Conservation (phyloP, 73 alveolate species). For the Paraurostyla sp. region DNA sequence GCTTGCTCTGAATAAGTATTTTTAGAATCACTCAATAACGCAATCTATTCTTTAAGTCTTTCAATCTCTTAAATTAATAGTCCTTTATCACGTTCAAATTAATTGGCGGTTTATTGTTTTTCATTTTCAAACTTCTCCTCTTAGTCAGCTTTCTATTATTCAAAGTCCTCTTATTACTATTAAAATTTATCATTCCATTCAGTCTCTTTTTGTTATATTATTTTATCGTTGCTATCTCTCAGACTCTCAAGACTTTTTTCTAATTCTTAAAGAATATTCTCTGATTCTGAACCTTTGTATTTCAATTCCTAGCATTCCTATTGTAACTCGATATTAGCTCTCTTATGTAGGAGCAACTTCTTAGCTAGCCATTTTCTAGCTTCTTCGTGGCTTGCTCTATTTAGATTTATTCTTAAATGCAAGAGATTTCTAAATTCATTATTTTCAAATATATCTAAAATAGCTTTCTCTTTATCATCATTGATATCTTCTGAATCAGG, state of each 20-base stretch:
- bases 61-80: background rate
- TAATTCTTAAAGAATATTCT: background rate
- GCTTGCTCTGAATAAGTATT: background rate
- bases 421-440: conserved; percentile 38
- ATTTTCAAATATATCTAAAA: conserved; percentile 21
- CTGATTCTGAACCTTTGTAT: background rate
- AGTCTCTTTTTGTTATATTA: background rate
- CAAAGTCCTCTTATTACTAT: background rate
- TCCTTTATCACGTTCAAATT: too few species aligned
- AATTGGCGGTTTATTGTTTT: too few species aligned
- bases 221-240: conserved; percentile 7
- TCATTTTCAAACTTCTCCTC: conserved; percentile 11
- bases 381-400: conserved; percentile 40
- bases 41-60: conserved; percentile 19
- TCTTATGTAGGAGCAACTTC: background rate
- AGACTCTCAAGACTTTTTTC: background rate
- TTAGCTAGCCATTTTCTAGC: conserved; percentile 60
- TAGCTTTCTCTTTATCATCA: background rate
- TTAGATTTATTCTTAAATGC: background rate
- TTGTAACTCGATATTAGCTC: conserved; percentile 3
- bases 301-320: conserved; percentile 11
- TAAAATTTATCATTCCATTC: too few species aligned
- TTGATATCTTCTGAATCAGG: background rate
- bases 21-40: background rate
- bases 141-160: background rate